Base-by-base conservation (phyloP, 1,139 yeast species). In the Scheffersomyces lignicola region DNA sequence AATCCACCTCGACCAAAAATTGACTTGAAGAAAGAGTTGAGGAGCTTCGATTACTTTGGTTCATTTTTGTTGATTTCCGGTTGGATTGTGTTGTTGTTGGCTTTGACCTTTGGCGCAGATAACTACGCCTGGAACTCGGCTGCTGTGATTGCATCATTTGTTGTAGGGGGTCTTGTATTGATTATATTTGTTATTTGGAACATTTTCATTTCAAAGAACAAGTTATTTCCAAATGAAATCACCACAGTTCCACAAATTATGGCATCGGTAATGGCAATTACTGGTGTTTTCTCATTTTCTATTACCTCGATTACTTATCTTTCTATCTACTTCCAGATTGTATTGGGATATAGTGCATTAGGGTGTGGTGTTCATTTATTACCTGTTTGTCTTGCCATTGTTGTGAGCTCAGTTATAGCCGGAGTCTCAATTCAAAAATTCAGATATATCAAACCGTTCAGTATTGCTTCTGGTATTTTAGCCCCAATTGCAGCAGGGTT, bases 61-160 rank as follows among this genome's bases (percentile, higher is more conserved):
- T 62, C 73, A 11, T 40, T 73, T 27, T 55, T 73, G 15, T 58
- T 77, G 28, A 58, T 75, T 3, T 62, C 69, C 1, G 74, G 76
- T 0, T 54, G 73, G 31, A 37, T 59, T 65, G 38, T 58, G 54
- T 76, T 42, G 68, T 78, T 31, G 44, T 75, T 42, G 59, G 76
- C 59, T 6, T 42, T 58, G 10, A 53, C 61, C 2, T 56, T 57
- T 51, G 79, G 79, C 5, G 78, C 80, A 28, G 56, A 67, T 2
- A 59, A 72, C 8, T 77, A 61, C 45, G 47, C 58, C 0, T 78
- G 83, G 83, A 48, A 68, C 41, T 72, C 80, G 20, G 53, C 74
- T 0, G 53, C 72, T 13, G 73, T 73, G 4, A 76, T 78, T 11
- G 45, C 59, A 5, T 59, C 76, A 57, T 63, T 76, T 34, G 48